A percentile compares a stretch with the other conserved stretches of the same genome.
Conservation (phyloP, 2,329 filamentous ascomycete genomes). For the Penicillium carneum region DNA sequence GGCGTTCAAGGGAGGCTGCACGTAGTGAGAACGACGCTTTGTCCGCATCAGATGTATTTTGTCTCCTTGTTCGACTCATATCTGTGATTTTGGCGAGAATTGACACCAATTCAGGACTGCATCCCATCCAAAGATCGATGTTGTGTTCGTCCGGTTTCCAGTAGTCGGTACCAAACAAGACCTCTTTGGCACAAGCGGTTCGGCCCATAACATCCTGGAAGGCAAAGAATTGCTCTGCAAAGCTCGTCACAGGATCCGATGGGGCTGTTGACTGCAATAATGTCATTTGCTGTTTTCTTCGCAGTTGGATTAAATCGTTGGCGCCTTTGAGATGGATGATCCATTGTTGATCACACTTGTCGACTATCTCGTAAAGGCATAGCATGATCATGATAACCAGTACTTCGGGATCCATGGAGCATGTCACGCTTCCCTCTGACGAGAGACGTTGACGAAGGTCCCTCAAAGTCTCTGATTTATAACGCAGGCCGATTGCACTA, state of each 20-base stretch:
- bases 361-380: slow-evolving; percentile 56
- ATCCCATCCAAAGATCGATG: slow-evolving; percentile 59
- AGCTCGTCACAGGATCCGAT: slow-evolving; percentile 43
- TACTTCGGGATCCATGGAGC: slow-evolving; percentile 44
- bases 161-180: slow-evolving; percentile 58
- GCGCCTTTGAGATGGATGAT: slow-evolving; percentile 58
- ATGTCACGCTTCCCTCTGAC: slow-evolving; percentile 38
- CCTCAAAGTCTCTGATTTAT: slow-evolving; percentile 49
- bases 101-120: slow-evolving; percentile 56
- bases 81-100: slow-evolving; percentile 59
- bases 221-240: slow-evolving; percentile 59
- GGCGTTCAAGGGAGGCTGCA: slow-evolving; percentile 46
- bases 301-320: slow-evolving; percentile 55
- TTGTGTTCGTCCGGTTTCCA: slow-evolving; percentile 52
- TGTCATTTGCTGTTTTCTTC: slow-evolving; percentile 39
- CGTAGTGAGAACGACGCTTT: slow-evolving; percentile 41
- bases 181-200: slow-evolving; percentile 58
- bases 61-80: slow-evolving; percentile 50
- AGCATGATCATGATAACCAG: slow-evolving; percentile 57
- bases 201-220: slow-evolving; percentile 62
- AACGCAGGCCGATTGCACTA: slow-evolving; percentile 44
- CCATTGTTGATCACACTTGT: slow-evolving; percentile 56
- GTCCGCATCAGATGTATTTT: slow-evolving; percentile 35
- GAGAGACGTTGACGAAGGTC: slow-evolving; percentile 48
- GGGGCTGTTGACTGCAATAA: slow-evolving; percentile 20